phyloP scores from a whole-genome alignment of 176 grass and related monocot species.

The Tillandsia fasciculata region DNA sequence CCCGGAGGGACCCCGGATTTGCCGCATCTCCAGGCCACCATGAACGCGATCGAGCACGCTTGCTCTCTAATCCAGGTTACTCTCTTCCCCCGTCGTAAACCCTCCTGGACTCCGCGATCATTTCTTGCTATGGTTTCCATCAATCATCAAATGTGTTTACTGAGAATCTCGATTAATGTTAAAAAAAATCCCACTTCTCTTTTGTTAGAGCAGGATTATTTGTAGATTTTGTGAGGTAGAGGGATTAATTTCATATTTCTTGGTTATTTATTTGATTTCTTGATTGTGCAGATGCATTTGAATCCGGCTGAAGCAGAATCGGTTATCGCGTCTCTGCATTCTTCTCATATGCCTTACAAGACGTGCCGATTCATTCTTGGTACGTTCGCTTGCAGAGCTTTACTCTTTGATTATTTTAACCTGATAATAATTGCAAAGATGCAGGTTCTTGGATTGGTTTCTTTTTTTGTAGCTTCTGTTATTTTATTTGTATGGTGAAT shows the following conservation, averaged over 20 bases:
- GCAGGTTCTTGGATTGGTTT: not conserved
- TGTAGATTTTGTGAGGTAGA: not conserved
- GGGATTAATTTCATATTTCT: not conserved
- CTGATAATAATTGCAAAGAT: not conserved
- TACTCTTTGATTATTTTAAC: slow-evolving; percentile 4
- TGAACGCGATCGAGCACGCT: slow-evolving; percentile 72
- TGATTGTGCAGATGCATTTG: slow-evolving; percentile 65
- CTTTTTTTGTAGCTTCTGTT: not conserved
- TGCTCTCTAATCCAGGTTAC: slow-evolving; percentile 80
- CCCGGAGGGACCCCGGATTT: slow-evolving; percentile 53
- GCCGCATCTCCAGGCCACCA: slow-evolving; percentile 68
- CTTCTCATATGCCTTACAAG: slow-evolving; percentile 83
- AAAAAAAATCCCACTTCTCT: not conserved
- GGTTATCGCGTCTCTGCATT: slow-evolving; percentile 60
- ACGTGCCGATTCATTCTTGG: slow-evolving; percentile 90
- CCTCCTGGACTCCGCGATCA: not conserved
- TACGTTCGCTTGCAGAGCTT: slow-evolving; percentile 28
- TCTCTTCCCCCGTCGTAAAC: not conserved
- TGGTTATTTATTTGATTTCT: not conserved
- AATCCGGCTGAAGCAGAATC: slow-evolving; percentile 84
- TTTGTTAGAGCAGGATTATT: not conserved
- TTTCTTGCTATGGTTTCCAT: not conserved
- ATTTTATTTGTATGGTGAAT: not conserved
- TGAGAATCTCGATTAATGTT: not conserved
- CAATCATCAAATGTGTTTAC: not conserved